Evolutionary conservation across 2,329 filamentous ascomycete genomes (phyloP), one percentile per base, ranked within the genome.

Genomic region (Huntiella moniliformis): DNA sequence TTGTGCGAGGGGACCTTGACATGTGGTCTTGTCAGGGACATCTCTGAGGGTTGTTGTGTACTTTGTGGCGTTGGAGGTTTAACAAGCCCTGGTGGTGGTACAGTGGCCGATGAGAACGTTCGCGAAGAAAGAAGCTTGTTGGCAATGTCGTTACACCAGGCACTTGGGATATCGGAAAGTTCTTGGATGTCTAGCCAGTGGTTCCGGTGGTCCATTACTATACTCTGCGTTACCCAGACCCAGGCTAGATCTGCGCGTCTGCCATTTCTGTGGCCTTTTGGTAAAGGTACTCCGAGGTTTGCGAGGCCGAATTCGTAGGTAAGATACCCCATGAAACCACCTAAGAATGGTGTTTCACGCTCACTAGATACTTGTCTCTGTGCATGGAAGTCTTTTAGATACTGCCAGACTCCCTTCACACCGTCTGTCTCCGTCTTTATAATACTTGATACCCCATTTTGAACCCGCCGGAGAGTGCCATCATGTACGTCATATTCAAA

Each of bases 261-360:
- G 54, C 3, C 56, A 52, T 18, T 11, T 31, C 39, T 28, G 12
- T 34, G 11, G 18, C 13, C 31, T 15, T 54, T 52, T 2, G 60
- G 52, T 7, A 61, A 45, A 1, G 52, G 15, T 16, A 80, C 63
- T 42, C 64, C 60, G 45, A 77, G 76, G 13, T 68, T 74, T 52
- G 68, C 65, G 1, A 92, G 63, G 0, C 84, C 83, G 57, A 86
- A 74, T 58, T 94, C 86, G 50, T 94, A 93, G 0, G 82, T 85
- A 43, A 85, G 71, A 55, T 80, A 92, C 0, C 86, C 86, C 62
- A 93, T 74, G 49, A 93, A 77, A 0, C 86, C 86, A 44, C 84
- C 86, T 60, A 82, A 75, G 57, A 93, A 94, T 0, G 82, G 49
- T 8, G 35, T 44, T 5, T 42, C n/a, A 10, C 38, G 39, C 22